These are phyloP conservation scores for Gomphus sp. DNA, from an alignment of 1,284 basidiomycete genomes.

Conservation along the genomic window DNA sequence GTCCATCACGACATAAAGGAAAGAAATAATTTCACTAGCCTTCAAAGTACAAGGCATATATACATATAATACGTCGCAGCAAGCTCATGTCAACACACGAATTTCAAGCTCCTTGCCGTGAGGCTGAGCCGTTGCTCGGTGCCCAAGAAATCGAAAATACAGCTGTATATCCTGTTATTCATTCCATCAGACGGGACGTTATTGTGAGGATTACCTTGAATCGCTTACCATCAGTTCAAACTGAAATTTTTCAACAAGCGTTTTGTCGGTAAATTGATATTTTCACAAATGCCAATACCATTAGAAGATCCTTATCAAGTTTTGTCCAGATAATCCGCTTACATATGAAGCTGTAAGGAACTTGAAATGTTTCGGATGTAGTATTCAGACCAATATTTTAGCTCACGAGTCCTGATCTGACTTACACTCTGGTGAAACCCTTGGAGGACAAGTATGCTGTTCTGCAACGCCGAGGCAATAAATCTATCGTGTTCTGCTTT, in stretches of 20 bases:
- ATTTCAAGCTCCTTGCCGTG: neutral
- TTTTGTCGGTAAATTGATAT: constrained; percentile 43
- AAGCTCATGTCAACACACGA: neutral
- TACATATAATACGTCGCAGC: neutral
- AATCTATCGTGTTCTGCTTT: constrained; percentile 78
- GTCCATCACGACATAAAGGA: too few relatives aligned
- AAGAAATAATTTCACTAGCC: neutral
- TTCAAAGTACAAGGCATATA: neutral
- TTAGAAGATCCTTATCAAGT: neutral
- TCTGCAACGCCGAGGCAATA: constrained; percentile 56
- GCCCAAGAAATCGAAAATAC: constrained; percentile 3
- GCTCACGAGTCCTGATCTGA: constrained; percentile 75
- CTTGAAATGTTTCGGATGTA: constrained; percentile 7
- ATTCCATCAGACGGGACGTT: constrained; percentile 14
- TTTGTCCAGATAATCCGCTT: constrained; percentile 58
- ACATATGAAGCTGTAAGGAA: constrained; percentile 53
- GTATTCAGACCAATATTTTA: constrained; percentile 22
- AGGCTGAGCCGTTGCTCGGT: constrained; percentile 5
- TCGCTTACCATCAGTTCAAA: neutral
- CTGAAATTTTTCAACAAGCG: constrained; percentile 27
- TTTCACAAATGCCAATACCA: neutral
- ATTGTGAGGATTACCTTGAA: neutral
- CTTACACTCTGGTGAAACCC: constrained; percentile 75
- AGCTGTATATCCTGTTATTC: constrained; percentile 15
- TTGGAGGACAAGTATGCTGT: constrained; percentile 64